Evolutionary conservation across 1,139 yeast genomes (phyloP), one percentile per base, ranked within the genome.

Genomic region (Kazachstania sp.): DNA sequence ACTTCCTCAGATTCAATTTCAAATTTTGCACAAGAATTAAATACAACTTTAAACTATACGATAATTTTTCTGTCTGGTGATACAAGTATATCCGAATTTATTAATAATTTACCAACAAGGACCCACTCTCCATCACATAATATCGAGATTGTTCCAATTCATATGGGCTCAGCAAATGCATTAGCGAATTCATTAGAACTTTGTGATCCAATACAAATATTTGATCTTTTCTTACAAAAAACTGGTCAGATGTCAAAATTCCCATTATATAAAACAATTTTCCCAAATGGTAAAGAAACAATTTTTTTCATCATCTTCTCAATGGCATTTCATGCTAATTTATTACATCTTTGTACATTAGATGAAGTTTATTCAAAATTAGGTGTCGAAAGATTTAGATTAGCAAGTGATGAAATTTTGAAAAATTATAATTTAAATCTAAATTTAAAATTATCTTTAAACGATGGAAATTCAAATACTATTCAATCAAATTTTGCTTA

Each of bases 111-210:
- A 15, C 54, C 61, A 1, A 8, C 30, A 11, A 51, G 5, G 44
- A 39, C 2, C 29, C 38, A 7, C 45, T 23, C 41, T 12, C 20
- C 12, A 16, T 5, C 41, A 15, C 15, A 3, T 1, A 29, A 57
- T 52, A 44, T 73, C 39, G 58, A 63, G 13, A 45, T 85, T 2
- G 67, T 72, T 11, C 74, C 80, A 3, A 67, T 88, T 20, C 95
- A 97, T 0, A 72, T 81, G 47, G 97, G 97, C 1, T 83, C 95
- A 0, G 97, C 95, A 0, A 88, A 88, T 60, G 88, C 95, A 8
- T 69, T 86, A 47, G 77, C 87, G 1, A 73, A 77, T 18, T 81
- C 95, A 0, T 57, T 82, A 9, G 80, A 78, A 0, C 59, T 77
- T 12, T 55, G 58, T n/a, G 70, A 71, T 37, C 71, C 77, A 2